These are phyloP conservation scores for Ziziphus jujuba DNA, from an alignment of 306 rosid genomes.

Conservation along the genomic window DNA sequence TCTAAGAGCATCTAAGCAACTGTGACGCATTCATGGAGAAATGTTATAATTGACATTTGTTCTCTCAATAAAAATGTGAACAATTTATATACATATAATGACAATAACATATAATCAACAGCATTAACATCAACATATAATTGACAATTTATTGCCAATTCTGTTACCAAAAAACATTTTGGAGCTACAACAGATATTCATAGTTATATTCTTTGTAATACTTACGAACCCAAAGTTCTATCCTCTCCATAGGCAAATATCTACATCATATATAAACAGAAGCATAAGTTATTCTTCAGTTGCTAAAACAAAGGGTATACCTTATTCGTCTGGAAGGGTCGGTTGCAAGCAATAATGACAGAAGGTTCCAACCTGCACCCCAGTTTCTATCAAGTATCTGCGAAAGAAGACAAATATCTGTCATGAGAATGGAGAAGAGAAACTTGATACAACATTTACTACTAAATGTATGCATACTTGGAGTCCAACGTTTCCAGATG, in stretches of 20 bases:
- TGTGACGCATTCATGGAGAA: conserved; percentile 36
- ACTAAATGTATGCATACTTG: conserved; percentile 50
- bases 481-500: conserved; percentile 72
- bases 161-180: too few relatives aligned
- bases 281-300: too few relatives aligned
- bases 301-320: too few relatives aligned
- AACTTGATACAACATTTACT: conserved; percentile 18
- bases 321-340: conserved; percentile 81
- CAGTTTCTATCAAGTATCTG: conserved; percentile 98
- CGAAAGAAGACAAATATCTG: conserved; percentile 23
- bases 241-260: conserved; percentile 20
- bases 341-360: conserved; percentile 78
- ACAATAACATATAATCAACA: neutral
- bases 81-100: neutral
- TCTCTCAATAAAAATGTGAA: conserved; percentile 13
- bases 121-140: neutral
- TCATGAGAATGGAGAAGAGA: conserved; percentile 24
- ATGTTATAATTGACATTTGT: neutral
- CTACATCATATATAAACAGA: conserved; percentile 3
- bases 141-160: too few relatives aligned
- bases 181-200: neutral
- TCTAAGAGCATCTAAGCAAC: conserved; percentile 96
- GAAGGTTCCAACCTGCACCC: conserved; percentile 99
- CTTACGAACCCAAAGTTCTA: conserved; percentile 7
- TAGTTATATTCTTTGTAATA: neutral